Conservation (phyloP, 108 stramenopile genomes). For the Cyclotella kingstonii region DNA sequence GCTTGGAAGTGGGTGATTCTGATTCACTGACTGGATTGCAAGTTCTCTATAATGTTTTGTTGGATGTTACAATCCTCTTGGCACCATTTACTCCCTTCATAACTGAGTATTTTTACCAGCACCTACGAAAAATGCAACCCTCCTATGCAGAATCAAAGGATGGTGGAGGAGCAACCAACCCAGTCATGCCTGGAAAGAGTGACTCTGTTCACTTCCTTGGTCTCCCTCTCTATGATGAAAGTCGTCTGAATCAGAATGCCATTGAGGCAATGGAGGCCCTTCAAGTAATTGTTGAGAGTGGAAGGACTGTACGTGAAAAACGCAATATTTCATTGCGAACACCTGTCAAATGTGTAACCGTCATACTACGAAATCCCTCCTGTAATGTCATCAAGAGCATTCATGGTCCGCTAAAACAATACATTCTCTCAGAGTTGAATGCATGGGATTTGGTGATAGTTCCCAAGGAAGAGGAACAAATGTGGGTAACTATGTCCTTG, state of each 20-base stretch:
- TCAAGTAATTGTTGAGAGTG: slow-evolving; percentile 91
- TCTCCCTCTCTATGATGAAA: slow-evolving; percentile 82
- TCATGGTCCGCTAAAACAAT: slow-evolving; percentile 83
- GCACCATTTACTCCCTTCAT: slow-evolving; percentile 99
- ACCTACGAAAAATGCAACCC: slow-evolving; percentile 90
- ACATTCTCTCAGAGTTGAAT: slow-evolving; percentile 96
- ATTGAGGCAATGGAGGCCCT: slow-evolving; percentile 90
- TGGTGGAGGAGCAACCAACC: slow-evolving; percentile 73
- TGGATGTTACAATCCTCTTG: slow-evolving; percentile 93
- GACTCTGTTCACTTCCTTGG: slow-evolving; percentile 93
- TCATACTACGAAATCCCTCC: slow-evolving; percentile 83
- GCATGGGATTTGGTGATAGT: slow-evolving; percentile 86
- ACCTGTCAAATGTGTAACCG: slow-evolving; percentile 91
- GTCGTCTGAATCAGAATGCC: slow-evolving; percentile 82
- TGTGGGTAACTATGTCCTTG: slow-evolving; percentile 91
- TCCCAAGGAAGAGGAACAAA: slow-evolving; percentile 81
- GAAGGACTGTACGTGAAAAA: slow-evolving; percentile 92
- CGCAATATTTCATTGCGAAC: slow-evolving; percentile 87
- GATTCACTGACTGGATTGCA: slow-evolving; percentile 88
- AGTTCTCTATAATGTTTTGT: slow-evolving; percentile 95
- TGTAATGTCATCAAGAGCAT: slow-evolving; percentile 71
- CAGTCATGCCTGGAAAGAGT: slow-evolving; percentile 87
- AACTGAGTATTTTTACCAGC: slow-evolving; percentile 97
- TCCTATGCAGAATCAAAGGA: slow-evolving; percentile 63
- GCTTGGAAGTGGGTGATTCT: slow-evolving; percentile 78